These are phyloP conservation scores for Forsythia viridissima DNA, from an alignment of 257 asterid genomes.

Conservation along the genomic window DNA sequence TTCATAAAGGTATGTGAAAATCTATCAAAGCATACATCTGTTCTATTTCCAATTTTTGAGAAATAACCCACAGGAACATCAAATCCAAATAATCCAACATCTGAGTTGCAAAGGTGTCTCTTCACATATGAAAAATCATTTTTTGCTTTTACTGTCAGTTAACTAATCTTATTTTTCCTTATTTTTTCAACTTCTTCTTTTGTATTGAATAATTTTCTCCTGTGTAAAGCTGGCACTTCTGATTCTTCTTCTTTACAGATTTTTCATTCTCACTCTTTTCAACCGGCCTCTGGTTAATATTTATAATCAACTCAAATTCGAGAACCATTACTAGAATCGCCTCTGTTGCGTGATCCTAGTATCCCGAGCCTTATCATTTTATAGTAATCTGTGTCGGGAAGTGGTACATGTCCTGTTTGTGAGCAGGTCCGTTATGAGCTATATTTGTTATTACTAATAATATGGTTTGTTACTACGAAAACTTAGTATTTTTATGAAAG, in stretches of 20 bases:
- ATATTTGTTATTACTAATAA: conserved; percentile 5
- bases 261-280: not conserved
- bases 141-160: not conserved
- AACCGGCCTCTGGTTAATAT: not conserved
- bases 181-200: no score
- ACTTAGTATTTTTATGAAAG: conserved; percentile 34
- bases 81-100: not conserved
- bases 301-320: no score
- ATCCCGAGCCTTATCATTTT: no score
- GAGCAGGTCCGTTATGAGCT: conserved; percentile 56
- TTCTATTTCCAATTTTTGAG: not conserved
- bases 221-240: not conserved
- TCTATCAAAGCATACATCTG: not conserved
- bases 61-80: not conserved
- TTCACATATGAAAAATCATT: not conserved
- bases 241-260: not conserved
- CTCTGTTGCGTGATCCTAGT: no score
- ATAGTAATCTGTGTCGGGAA: conserved; percentile 26
- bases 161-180: not conserved
- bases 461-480: not conserved
- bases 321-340: no score
- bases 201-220: not conserved
- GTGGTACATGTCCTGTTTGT: conserved; percentile 84
- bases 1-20: not conserved
- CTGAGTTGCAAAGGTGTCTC: not conserved